Evolutionary conservation across 495 filamentous ascomycete genomes (phyloP).

Genomic region (Lasiosphaeria miniovina): DNA sequence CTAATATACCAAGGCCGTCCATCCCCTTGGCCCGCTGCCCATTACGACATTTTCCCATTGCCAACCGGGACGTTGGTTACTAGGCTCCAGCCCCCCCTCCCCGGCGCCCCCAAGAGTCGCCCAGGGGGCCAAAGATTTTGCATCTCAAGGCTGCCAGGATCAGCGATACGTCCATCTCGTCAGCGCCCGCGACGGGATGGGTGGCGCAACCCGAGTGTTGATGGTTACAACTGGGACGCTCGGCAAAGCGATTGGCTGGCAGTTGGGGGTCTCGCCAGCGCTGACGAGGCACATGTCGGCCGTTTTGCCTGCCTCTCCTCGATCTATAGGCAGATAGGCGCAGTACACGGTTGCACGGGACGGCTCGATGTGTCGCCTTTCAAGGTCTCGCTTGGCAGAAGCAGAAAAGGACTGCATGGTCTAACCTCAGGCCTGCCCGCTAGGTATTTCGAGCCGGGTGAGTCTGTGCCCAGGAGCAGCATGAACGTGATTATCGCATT

Average conservation of each 20-base stretch:
- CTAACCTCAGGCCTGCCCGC: neutral
- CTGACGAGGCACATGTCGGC: neutral
- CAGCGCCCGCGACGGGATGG: neutral
- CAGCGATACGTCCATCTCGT: slow-evolving; percentile 2
- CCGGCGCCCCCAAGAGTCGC: neutral
- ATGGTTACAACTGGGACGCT: neutral
- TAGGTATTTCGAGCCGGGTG: neutral
- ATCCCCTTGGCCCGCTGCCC: neutral
- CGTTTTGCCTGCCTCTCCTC: neutral
- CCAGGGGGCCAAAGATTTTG: slow-evolving; percentile 2
- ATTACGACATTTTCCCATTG: slow-evolving; percentile 7
- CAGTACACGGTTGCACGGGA: neutral
- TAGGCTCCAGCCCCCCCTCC: neutral
- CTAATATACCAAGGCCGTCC: slow-evolving; percentile 2
- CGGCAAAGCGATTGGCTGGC: slow-evolving; percentile 1
- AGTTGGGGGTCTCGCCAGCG: neutral
- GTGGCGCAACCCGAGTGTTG: neutral
- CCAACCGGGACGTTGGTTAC: slow-evolving; percentile 1
- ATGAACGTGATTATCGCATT: neutral
- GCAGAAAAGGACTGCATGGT: neutral
- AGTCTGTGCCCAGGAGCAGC: slow-evolving; percentile 1
- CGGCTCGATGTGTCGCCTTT: neutral
- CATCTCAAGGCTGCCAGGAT: slow-evolving; percentile 2
- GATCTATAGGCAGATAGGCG: too few species aligned
- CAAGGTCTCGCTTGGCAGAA: neutral